A percentile compares a stretch with the other conserved stretches of the same genome.
These are phyloP conservation scores for Entelexis paramagnoliae DNA, from an alignment of 1,139 yeast species.

Conservation along the genomic window DNA sequence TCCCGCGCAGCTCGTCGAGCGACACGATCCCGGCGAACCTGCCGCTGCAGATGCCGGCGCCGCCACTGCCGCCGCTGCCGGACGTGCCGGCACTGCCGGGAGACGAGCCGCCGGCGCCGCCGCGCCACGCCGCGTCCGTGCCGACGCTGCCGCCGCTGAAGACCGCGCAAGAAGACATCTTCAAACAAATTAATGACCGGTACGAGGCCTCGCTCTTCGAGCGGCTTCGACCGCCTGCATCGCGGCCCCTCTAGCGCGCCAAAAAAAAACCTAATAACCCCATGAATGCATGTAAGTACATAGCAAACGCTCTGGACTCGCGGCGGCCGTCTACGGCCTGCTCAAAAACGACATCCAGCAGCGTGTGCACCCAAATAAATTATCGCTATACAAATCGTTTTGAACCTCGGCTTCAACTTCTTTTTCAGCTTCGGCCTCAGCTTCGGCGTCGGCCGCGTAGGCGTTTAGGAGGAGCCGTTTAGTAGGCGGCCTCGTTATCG, in stretches of 20 bases:
- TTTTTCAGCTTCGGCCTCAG: no score
- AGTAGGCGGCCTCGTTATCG: slow-evolving; percentile 39
- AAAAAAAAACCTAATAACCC: no score
- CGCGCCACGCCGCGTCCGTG: slow-evolving; percentile 7
- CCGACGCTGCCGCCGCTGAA: neutral
- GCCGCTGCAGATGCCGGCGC: neutral
- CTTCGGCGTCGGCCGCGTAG: no score
- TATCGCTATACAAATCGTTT: no score
- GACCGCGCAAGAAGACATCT: slow-evolving; percentile 27
- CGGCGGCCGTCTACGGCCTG: no score
- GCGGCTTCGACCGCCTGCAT: slow-evolving; percentile 19
- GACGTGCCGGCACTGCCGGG: neutral
- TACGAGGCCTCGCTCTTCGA: slow-evolving; percentile 32
- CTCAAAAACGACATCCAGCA: no score
- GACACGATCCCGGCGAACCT: no score
- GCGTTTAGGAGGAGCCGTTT: neutral
- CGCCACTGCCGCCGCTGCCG: neutral
- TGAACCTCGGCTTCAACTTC: no score
- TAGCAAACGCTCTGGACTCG: no score
- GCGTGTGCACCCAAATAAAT: no score
- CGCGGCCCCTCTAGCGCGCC: slow-evolving; percentile 5
- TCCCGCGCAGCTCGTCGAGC: neutral
- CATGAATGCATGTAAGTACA: no score
- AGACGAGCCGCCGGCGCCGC: slow-evolving; percentile 3
- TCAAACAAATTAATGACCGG: slow-evolving; percentile 30